Evolutionary conservation across 1,284 basidiomycete genomes (phyloP), one percentile per base, ranked within the genome.

Genomic region (Sparassis latifolia): DNA sequence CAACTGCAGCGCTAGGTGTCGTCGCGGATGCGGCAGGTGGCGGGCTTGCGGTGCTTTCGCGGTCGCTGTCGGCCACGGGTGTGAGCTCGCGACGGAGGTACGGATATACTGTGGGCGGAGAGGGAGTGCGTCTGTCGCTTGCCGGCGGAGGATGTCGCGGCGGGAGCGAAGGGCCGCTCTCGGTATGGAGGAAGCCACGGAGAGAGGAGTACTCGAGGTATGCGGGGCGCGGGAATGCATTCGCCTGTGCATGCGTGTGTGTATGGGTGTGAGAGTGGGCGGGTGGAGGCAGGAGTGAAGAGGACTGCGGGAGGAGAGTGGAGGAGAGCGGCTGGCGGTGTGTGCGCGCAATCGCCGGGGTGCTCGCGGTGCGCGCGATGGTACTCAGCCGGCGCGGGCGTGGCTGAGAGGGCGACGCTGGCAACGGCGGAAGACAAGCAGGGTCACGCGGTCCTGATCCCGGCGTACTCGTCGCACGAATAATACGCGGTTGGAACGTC

Each of bases 141-240:
- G 47, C 31, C 41, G 53, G 49, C n/a, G 49, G 51, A 33, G 55
- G 10, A 44, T 38, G 40, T 58, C 77, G 33, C 74, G 69, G 66
- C 42, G 72, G 64, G 45, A 72, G 60, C 12, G 69, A 55, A 2
- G 75, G 64, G 2, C 75, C 69, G 0, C 74, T 60, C 54, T 89
- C 86, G 1, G 83, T 81, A 51, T 80, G 80, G 6, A 91, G 69
- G 51, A 85, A 66, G 58, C 88, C 72, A 48, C 83, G 79, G 46
- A 91, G 70, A 3, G 83, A 77, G 3, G 87, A 88, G 63, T 87
- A 75, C 37, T 86, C 82, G 45, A 91, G 76, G 65, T 91, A 91
- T 2, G 79, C 64, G 2, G 88, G 88, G 31, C 80, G 77, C 49
- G 76, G 72, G 61, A 88, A 88, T 12, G 76, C 63, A 44, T 10